Evolutionary conservation across 78 protist species (phyloP).

Genomic region (Mastigamoeba balamuthi): DNA sequence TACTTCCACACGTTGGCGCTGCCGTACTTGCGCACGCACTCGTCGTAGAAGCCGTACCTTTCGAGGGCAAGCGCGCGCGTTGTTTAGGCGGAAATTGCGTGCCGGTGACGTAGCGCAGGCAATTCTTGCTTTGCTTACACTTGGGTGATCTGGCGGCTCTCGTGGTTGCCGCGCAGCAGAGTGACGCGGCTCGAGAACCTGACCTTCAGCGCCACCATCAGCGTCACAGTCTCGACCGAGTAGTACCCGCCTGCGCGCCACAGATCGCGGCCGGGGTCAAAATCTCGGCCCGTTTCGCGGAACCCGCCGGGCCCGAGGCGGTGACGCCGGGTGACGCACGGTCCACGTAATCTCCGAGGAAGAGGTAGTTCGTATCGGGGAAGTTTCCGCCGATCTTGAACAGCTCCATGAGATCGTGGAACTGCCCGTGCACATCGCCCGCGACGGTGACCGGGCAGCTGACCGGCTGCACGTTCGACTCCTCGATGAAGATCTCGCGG

Average conservation of each 20-base stretch:
- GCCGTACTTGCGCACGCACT: conserved; percentile 85
- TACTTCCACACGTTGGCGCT: conserved; percentile 81
- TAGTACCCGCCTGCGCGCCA: no score
- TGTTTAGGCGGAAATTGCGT: not conserved
- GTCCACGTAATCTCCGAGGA: conserved; percentile 96
- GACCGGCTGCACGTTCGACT: conserved; percentile 62
- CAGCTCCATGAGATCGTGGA: conserved; percentile 75
- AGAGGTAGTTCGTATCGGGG: conserved; percentile 85
- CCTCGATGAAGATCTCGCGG: conserved; percentile 66
- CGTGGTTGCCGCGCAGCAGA: conserved; percentile 93
- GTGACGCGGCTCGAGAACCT: conserved; percentile 68
- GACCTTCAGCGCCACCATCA: conserved; percentile 67
- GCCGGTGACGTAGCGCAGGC: not conserved
- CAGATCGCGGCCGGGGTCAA: not conserved
- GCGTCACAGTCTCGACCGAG: conserved; percentile 79
- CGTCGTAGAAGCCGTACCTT: conserved; percentile 93
- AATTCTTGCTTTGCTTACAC: conserved; percentile 40
- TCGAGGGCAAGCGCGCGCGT: not conserved
- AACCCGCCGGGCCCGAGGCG: not conserved
- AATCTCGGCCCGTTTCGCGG: not conserved
- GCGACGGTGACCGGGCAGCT: conserved; percentile 66
- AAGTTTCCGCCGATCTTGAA: conserved; percentile 85
- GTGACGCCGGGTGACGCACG: conserved; percentile 73
- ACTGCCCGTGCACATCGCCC: conserved; percentile 83
- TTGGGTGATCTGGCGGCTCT: conserved; percentile 87